phyloP scores from a whole-genome alignment of 305 asterid genomes.

The Ajuga reptans region DNA sequence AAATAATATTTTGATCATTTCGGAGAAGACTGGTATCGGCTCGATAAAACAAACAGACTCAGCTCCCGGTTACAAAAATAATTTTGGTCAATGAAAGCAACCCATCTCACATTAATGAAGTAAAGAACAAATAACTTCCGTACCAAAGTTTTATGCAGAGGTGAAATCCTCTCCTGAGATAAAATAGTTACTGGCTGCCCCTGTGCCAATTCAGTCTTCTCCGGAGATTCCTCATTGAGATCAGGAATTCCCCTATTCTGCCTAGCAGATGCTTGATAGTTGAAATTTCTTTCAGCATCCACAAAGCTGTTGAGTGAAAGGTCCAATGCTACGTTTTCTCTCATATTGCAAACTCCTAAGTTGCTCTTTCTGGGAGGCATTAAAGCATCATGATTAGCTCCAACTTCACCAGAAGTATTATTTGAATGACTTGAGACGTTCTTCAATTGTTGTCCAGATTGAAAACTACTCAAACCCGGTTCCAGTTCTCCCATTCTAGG shows the following conservation, averaged over 20 bases:
- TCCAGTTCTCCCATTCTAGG: slow-evolving; percentile 15
- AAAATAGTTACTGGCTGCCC: slow-evolving; percentile 28
- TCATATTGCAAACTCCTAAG: slow-evolving; percentile 11
- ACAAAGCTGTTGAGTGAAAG: slow-evolving; percentile 35
- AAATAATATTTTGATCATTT: no score
- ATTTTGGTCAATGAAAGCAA: no score
- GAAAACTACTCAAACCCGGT: background rate
- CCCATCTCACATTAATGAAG: background rate
- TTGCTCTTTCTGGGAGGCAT: slow-evolving; percentile 19
- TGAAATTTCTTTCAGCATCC: slow-evolving; percentile 22
- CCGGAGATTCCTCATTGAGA: slow-evolving; percentile 46
- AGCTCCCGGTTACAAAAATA: no score
- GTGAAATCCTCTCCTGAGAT: slow-evolving; percentile 27
- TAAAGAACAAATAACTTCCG: background rate
- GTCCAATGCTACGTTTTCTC: slow-evolving; percentile 31
- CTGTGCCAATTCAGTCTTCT: slow-evolving; percentile 17
- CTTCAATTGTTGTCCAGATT: slow-evolving; percentile 20
- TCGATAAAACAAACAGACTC: no score
- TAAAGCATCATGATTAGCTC: slow-evolving; percentile 11
- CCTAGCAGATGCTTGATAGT: background rate
- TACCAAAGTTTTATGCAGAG: slow-evolving; percentile 40
- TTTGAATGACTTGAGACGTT: slow-evolving; percentile 14
- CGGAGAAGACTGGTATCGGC: no score
- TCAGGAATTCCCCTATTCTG: slow-evolving; percentile 37
- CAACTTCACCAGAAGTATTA: slow-evolving; percentile 26